phyloP scores from a whole-genome alignment of 2,329 filamentous ascomycete genomes.

The Penicillium sp. region DNA sequence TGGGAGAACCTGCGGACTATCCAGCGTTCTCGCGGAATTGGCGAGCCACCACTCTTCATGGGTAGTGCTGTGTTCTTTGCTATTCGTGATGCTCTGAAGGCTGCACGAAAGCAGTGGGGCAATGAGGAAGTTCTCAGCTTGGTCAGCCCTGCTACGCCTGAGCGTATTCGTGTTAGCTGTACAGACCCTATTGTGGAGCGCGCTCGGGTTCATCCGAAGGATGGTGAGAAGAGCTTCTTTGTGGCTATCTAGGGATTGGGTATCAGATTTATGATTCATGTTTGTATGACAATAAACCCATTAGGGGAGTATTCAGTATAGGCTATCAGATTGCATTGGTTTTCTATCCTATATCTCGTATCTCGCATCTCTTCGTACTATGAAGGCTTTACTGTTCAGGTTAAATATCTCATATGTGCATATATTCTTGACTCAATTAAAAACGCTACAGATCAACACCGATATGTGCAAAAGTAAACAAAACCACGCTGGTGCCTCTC shows the following conservation, averaged over 20 bases:
- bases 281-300: conserved; percentile 16
- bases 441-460: neutral
- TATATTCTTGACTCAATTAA: neutral
- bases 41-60: conserved; percentile 67
- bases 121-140: conserved; percentile 49
- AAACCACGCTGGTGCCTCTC: neutral
- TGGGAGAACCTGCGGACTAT: conserved; percentile 60
- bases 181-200: conserved; percentile 52
- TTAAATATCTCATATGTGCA: neutral
- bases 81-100: conserved; percentile 57
- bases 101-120: conserved; percentile 54
- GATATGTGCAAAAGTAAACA: neutral
- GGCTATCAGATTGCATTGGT: conserved; percentile 1
- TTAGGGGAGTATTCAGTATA: conserved; percentile 1
- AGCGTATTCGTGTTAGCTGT: conserved; percentile 54
- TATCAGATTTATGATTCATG: conserved; percentile 9
- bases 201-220: conserved; percentile 56
- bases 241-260: conserved; percentile 40
- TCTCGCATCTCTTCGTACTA: too few relatives aligned
- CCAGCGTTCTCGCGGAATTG: conserved; percentile 59
- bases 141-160: conserved; percentile 56
- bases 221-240: conserved; percentile 58
- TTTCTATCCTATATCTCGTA: neutral
- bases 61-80: conserved; percentile 59
- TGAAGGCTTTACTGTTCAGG: too few relatives aligned